phyloP scores from a whole-genome alignment of 1,284 basidiomycete genomes.

The Peniophora sp. region DNA sequence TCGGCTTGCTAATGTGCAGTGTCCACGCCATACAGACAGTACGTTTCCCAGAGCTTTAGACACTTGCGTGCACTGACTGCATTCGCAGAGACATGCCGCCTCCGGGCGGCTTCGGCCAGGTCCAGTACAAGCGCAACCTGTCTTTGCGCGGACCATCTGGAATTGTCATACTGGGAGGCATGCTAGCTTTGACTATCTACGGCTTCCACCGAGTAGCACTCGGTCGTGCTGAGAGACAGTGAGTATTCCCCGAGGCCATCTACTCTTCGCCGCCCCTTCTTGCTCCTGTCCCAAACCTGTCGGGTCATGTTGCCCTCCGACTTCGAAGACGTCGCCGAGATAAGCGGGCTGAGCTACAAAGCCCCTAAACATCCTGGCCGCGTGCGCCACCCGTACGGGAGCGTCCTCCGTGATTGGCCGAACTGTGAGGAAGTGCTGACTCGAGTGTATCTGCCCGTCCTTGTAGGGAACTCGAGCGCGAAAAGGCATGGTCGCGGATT shows the following conservation, averaged over 20 bases:
- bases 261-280: constrained; percentile 15
- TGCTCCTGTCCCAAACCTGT: constrained; percentile 19
- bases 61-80: constrained; percentile 6
- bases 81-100: constrained; percentile 88
- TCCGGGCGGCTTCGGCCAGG: constrained; percentile 82
- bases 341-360: too few relatives aligned
- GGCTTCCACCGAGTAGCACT: constrained; percentile 89
- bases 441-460: background rate
- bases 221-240: constrained; percentile 69
- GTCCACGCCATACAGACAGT: constrained; percentile 64
- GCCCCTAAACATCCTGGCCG: too few relatives aligned
- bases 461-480: constrained; percentile 84
- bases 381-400: too few relatives aligned
- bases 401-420: too few relatives aligned
- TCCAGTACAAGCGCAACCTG: constrained; percentile 96
- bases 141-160: constrained; percentile 90
- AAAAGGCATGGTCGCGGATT: constrained; percentile 94
- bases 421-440: background rate
- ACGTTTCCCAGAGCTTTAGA: constrained; percentile 20
- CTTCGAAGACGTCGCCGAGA: background rate
- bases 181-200: constrained; percentile 80
- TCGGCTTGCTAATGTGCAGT: constrained; percentile 32
- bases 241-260: constrained; percentile 20
- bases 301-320: background rate
- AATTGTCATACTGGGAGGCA: constrained; percentile 77